phyloP scores from a whole-genome alignment of 208 protist species.

The Leishmania martiniquensis region DNA sequence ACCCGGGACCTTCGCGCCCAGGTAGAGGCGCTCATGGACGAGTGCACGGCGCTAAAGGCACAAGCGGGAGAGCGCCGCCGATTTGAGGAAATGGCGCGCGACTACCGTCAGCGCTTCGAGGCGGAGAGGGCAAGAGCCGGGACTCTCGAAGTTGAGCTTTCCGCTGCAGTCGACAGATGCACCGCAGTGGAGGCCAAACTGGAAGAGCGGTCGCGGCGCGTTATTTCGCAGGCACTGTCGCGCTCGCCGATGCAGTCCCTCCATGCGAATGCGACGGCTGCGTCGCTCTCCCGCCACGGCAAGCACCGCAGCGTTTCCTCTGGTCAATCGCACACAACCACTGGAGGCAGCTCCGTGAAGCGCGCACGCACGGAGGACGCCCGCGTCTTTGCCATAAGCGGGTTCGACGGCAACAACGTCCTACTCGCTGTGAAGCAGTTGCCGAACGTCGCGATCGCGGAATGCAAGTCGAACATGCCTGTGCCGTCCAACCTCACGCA shows the following conservation, averaged over 20 bases:
- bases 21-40: constrained; percentile 43
- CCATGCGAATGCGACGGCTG: constrained; percentile 20
- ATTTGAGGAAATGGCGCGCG: constrained; percentile 41
- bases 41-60: constrained; percentile 43
- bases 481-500: constrained; percentile 88
- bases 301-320: constrained; percentile 45
- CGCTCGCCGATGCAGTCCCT: constrained; percentile 40
- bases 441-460: constrained; percentile 77
- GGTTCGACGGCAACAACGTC: constrained; percentile 77
- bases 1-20: constrained; percentile 53
- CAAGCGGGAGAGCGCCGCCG: constrained; percentile 34
- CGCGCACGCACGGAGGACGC: constrained; percentile 74
- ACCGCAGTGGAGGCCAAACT: constrained; percentile 70
- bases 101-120: constrained; percentile 48
- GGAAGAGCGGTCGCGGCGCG: constrained; percentile 63
- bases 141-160: constrained; percentile 67
- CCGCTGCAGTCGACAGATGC: constrained; percentile 57
- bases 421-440: constrained; percentile 65
- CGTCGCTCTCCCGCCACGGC: constrained; percentile 17
- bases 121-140: constrained; percentile 49
- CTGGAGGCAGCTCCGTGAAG: constrained; percentile 38
- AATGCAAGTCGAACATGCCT: constrained; percentile 81
- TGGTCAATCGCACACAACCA: constrained; percentile 17
- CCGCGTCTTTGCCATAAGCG: constrained; percentile 84
- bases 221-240: constrained; percentile 38